Evolutionary conservation across 1,139 yeast genomes (phyloP).

Genomic region (Pichia sp.): DNA sequence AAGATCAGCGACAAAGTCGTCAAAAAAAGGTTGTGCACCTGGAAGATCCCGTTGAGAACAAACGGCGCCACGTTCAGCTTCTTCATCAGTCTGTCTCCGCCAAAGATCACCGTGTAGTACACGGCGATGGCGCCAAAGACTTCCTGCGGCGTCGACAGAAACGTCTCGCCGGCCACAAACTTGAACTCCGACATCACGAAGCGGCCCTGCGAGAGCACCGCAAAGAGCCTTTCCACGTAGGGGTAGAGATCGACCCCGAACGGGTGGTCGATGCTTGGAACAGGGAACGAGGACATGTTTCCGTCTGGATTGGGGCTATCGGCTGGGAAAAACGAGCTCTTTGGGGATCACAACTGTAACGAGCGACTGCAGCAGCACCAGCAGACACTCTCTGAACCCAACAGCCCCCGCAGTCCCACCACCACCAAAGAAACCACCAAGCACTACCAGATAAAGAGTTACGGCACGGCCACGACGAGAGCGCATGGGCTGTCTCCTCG

Average conservation of each 20-base stretch:
- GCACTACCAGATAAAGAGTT: too few relatives aligned
- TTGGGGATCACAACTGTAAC: not conserved
- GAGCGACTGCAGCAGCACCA: not conserved
- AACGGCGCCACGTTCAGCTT: constrained; percentile 56
- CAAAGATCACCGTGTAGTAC: constrained; percentile 67
- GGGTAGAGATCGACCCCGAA: constrained; percentile 66
- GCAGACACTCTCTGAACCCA: not conserved
- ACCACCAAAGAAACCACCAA: too few relatives aligned
- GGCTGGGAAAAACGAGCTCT: too few relatives aligned
- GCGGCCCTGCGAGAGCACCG: constrained; percentile 42
- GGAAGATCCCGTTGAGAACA: constrained; percentile 68
- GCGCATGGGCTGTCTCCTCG: too few relatives aligned
- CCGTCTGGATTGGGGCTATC: too few relatives aligned
- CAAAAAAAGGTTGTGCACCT: constrained; percentile 74
- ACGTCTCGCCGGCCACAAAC: constrained; percentile 52
- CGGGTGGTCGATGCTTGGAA: constrained; percentile 47
- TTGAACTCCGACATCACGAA: constrained; percentile 60
- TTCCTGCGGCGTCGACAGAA: constrained; percentile 58
- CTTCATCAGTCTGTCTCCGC: constrained; percentile 57
- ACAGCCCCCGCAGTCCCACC: too few relatives aligned
- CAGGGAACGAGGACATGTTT: constrained; percentile 14
- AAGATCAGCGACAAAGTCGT: constrained; percentile 67
- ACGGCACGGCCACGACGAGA: too few relatives aligned
- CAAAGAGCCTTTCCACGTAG: constrained; percentile 46
- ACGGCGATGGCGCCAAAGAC: constrained; percentile 52